These are phyloP conservation scores for Lablab purpureus DNA, from an alignment of 306 rosid genomes.

Conservation along the genomic window DNA sequence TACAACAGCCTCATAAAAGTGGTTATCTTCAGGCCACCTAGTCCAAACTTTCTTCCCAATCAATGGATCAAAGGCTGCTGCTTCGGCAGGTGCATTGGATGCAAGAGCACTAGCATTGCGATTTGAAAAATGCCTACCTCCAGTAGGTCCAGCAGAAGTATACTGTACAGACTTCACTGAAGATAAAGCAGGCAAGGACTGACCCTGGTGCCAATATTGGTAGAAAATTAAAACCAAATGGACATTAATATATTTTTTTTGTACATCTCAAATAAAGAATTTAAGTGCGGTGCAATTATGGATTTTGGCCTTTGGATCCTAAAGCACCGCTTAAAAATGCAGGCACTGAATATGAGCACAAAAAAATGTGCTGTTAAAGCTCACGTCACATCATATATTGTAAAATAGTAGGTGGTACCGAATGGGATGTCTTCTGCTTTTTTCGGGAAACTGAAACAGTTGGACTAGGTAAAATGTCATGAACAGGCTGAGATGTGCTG, in stretches of 20 bases:
- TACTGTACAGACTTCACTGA: slow-evolving; percentile 62
- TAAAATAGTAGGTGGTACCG: slow-evolving; percentile 59
- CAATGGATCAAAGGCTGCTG: slow-evolving; percentile 61
- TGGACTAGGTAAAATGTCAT: slow-evolving; percentile 79
- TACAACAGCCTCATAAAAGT: slow-evolving; percentile 90
- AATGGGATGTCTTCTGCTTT: slow-evolving; percentile 82
- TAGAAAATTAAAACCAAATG: slow-evolving; percentile 29
- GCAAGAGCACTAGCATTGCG: slow-evolving; percentile 66
- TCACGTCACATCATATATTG: slow-evolving; percentile 31
- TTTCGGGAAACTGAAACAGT: slow-evolving; percentile 83
- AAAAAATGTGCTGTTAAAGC: slow-evolving; percentile 38
- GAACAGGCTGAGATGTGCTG: slow-evolving; percentile 68
- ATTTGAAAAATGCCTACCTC: slow-evolving; percentile 63
- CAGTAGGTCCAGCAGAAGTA: slow-evolving; percentile 61
- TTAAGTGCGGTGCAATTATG: not conserved
- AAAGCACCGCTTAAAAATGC: slow-evolving; percentile 45
- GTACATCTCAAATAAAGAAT: slow-evolving; percentile 22
- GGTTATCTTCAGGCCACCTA: slow-evolving; percentile 96
- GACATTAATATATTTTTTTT: slow-evolving; percentile 22
- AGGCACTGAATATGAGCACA: slow-evolving; percentile 29
- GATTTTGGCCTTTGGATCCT: slow-evolving; percentile 26
- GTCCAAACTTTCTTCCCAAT: slow-evolving; percentile 95
- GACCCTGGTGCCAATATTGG: slow-evolving; percentile 56
- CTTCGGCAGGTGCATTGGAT: slow-evolving; percentile 60
- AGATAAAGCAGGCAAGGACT: slow-evolving; percentile 67